phyloP scores from a whole-genome alignment of 176 grass and related monocot species.

The Dendrocalamus sinicus region DNA sequence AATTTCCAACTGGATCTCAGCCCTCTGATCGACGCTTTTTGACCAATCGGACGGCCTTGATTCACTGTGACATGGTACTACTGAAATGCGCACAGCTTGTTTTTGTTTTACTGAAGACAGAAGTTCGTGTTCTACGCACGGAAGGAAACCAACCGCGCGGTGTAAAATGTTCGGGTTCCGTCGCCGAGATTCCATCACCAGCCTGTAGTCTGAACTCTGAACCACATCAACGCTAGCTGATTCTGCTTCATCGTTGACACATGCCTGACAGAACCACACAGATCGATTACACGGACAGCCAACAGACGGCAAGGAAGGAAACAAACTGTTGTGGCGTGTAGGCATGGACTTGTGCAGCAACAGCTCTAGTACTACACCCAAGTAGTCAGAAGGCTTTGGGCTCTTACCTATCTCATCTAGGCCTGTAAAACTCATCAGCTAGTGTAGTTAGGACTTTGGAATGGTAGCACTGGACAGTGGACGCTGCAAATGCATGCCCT shows the following conservation, averaged over 20 bases:
- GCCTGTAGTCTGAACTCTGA: neutral
- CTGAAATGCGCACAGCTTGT: neutral
- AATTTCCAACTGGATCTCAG: neutral
- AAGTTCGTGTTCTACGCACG: neutral
- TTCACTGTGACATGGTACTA: neutral
- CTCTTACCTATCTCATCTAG: neutral
- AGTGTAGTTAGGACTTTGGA: neutral
- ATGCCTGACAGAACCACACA: neutral
- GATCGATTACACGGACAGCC: neutral
- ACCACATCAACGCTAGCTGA: neutral
- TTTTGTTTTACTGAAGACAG: neutral
- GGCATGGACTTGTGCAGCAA: slow-evolving; percentile 28
- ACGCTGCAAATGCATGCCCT: neutral
- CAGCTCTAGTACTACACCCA: neutral
- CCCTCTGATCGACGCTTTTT: neutral
- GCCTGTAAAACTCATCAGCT: neutral
- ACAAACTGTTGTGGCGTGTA: slow-evolving; percentile 35
- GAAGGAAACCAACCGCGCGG: neutral
- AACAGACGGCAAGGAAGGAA: slow-evolving; percentile 6
- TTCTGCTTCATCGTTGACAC: neutral
- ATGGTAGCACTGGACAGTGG: neutral
- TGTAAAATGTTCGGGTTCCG: neutral
- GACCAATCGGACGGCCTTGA: neutral
- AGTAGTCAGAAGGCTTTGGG: neutral
- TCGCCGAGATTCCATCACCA: slow-evolving; percentile 14